phyloP scores from a whole-genome alignment of 805 yeast species.

The Ogataea nonfermentans region DNA sequence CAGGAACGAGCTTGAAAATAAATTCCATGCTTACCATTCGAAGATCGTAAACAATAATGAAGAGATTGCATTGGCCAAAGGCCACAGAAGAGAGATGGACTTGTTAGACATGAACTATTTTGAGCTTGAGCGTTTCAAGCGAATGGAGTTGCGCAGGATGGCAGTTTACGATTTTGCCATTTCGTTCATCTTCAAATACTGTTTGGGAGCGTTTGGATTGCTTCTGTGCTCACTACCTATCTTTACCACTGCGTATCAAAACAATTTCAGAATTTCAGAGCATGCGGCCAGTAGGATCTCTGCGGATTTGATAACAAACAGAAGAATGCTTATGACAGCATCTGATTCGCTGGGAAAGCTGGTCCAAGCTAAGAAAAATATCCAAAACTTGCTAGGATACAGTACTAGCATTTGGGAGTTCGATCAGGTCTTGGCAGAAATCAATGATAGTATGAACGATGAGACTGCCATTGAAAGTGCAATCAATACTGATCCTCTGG shows the following conservation, averaged over 20 bases:
- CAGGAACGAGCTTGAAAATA: conserved; percentile 79
- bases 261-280: conserved; percentile 46
- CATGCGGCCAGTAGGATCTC: conserved; percentile 41
- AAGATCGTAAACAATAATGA: conserved; percentile 76
- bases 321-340: conserved; percentile 78
- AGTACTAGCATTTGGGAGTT: conserved; percentile 72
- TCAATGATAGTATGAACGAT: conserved; percentile 33
- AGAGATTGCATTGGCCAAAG: conserved; percentile 82
- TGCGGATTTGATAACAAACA: conserved; percentile 84
- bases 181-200: conserved; percentile 83
- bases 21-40: conserved; percentile 78
- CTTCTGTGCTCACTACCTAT: conserved; percentile 86
- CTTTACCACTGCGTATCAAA: conserved; percentile 41
- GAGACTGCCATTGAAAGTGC: conserved; percentile 23
- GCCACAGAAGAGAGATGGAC: conserved; percentile 76
- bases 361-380: conserved; percentile 78
- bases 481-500: conserved; percentile 24
- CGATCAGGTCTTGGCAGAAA: conserved; percentile 56
- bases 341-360: conserved; percentile 86
- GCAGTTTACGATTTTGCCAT: conserved; percentile 83
- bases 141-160: conserved; percentile 67
- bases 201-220: conserved; percentile 95
- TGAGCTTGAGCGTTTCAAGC: conserved; percentile 72
- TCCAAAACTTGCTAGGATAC: conserved; percentile 82
- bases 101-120: conserved; percentile 77